Base-by-base conservation (phyloP, 805 yeast genomes). In the Pichia eremophila region DNA sequence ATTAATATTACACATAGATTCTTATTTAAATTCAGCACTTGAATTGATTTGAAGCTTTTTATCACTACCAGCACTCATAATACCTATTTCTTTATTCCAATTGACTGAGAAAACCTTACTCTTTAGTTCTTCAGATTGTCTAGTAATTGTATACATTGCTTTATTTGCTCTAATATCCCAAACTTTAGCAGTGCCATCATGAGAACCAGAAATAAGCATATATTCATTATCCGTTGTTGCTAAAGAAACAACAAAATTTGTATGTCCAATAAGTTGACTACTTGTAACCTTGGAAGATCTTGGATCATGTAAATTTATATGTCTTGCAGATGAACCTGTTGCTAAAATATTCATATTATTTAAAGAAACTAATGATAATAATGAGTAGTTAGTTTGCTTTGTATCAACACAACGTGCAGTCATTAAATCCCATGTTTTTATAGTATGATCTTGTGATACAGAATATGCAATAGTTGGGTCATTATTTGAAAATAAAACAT, bases 281-380 rank as follows among this genome's bases (percentile, higher is more conserved):
- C 77, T 81, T 48, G 81, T 83, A 15, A 80, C 74, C 38, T 83
- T 75, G 8, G 79, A 74, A 2, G 83, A 73, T 62, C 99, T 78
- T 41, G 98, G 97, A 64, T 93, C 99, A 60, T 88, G 95, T 51
- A 93, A 72, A 46, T 89, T 83, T 53, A 93, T 90, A 66, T 93
- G 98, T 66, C 99, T 83, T n/a, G 97, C 97, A 12, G 96, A 83
- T 1, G 97, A 88, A n/a, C 99, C 99, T 48, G 91, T 79, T 9
- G 90, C 95, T 31, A 93, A 67, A 47, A 93, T 70, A 52, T 85
- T 78, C 46, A 82, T 69, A 44, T 77, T 72, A 8, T 85, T 78
- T 51, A 93, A 70, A 55, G 81, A 81, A 31, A 81, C 71, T 29
- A 90, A 66, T 0, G 96, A 85, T 41, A 90, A 73, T 53, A 93